Conservation (phyloP, 768 basidiomycete species). For the Termitomyces heimii region DNA sequence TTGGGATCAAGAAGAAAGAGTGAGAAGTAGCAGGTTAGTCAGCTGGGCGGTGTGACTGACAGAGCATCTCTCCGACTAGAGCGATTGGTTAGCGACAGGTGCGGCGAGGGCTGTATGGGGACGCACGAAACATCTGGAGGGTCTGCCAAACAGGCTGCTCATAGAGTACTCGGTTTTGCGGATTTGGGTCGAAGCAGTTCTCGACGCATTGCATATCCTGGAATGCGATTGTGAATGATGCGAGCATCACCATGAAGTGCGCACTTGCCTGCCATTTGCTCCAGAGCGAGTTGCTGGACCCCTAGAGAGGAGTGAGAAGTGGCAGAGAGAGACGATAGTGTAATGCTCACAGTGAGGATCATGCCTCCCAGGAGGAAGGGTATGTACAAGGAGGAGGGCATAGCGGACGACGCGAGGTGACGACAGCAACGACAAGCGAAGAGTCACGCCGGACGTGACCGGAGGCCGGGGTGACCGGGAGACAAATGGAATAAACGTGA, state of each 20-base stretch:
- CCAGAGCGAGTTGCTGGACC: slow-evolving; percentile 78
- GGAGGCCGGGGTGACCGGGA: slow-evolving; percentile 11
- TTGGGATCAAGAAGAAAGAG: slow-evolving; percentile 27
- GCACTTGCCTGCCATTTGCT: slow-evolving; percentile 71
- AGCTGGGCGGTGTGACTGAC: slow-evolving; percentile 41
- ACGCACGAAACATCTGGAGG: slow-evolving; percentile 84
- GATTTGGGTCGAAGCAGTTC: slow-evolving; percentile 71
- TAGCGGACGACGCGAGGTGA: slow-evolving; percentile 24
- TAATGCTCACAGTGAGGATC: slow-evolving; percentile 70
- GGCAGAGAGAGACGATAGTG: not conserved
- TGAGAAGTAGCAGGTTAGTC: slow-evolving; percentile 19
- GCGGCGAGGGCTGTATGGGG: slow-evolving; percentile 13
- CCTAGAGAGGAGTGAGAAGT: slow-evolving; percentile 31
- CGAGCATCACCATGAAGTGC: not conserved
- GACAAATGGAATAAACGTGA: not conserved
- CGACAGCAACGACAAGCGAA: not conserved
- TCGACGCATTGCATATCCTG: slow-evolving; percentile 99
- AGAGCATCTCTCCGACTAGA: slow-evolving; percentile 90
- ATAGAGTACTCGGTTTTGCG: slow-evolving; percentile 61
- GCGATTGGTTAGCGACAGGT: slow-evolving; percentile 21
- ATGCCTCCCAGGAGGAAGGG: slow-evolving; percentile 86
- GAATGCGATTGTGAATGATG: slow-evolving; percentile 1
- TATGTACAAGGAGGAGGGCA: slow-evolving; percentile 65
- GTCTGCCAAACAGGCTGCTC: slow-evolving; percentile 96
- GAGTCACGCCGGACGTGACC: slow-evolving; percentile 12